A percentile compares a stretch with the other conserved stretches of the same genome.
Evolutionary conservation across 2,329 filamentous ascomycete genomes (phyloP).

Genomic region (Xylogone sp.): DNA sequence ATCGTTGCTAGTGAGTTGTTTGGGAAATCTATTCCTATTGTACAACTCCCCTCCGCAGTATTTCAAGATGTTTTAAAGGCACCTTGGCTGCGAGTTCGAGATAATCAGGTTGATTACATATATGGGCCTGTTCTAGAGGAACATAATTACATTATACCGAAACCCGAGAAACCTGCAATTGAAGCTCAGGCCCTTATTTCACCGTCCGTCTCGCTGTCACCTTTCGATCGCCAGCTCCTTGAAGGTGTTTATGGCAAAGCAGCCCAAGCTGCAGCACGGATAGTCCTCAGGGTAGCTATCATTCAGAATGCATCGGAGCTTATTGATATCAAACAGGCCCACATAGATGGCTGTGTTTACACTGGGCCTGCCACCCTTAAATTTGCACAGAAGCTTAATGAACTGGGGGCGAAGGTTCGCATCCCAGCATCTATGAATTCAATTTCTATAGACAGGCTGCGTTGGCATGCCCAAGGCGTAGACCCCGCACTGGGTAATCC

Average conservation of each 20-base stretch:
- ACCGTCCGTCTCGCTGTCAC: constrained; percentile 15
- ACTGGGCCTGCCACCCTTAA: constrained; percentile 34
- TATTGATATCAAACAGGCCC: constrained; percentile 35
- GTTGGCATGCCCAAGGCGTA: too few species aligned
- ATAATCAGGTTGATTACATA: background rate
- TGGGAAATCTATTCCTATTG: constrained; percentile 34
- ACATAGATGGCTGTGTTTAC: constrained; percentile 41
- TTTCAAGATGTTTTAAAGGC: constrained; percentile 9
- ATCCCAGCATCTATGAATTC: background rate
- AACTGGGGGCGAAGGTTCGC: constrained; percentile 30
- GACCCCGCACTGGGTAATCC: too few species aligned
- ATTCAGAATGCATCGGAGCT: constrained; percentile 30
- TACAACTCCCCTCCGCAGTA: constrained; percentile 21
- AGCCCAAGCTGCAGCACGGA: constrained; percentile 31
- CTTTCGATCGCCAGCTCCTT: constrained; percentile 23
- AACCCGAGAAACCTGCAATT: too few species aligned
- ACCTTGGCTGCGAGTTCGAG: background rate
- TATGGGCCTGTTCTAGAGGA: too few species aligned
- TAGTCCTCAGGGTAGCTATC: constrained; percentile 33
- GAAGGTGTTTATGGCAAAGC: constrained; percentile 30
- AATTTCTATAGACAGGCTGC: too few species aligned
- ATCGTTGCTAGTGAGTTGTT: constrained; percentile 40
- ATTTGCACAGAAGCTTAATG: constrained; percentile 32
- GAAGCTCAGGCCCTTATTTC: background rate
- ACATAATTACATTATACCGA: too few species aligned